phyloP scores from a whole-genome alignment of 192 early-diverging fungal species.

The Phlyctochytrium planicorne region DNA sequence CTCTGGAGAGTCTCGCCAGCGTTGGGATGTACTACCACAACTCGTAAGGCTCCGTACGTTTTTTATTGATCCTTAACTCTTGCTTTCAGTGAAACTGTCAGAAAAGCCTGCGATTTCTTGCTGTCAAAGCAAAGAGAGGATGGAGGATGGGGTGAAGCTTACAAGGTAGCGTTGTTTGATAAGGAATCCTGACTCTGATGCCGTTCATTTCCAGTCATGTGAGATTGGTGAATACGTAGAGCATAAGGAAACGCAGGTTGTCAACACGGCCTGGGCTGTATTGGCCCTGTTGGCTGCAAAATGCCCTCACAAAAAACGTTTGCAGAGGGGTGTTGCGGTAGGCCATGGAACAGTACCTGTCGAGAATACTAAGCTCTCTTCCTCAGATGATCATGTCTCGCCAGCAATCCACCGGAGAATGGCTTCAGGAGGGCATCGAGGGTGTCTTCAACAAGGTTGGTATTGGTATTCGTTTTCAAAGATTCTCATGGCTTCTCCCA shows the following conservation, averaged over 20 bases:
- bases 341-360: neutral
- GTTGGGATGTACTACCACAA: slow-evolving; percentile 81
- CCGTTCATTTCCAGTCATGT: slow-evolving; percentile 63
- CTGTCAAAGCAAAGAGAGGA: slow-evolving; percentile 83
- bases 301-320: slow-evolving; percentile 69
- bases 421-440: slow-evolving; percentile 96
- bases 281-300: slow-evolving; percentile 87
- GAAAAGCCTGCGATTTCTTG: slow-evolving; percentile 85
- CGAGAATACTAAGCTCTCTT: neutral
- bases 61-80: no score
- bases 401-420: slow-evolving; percentile 90
- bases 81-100: slow-evolving; percentile 48
- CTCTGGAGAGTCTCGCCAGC: slow-evolving; percentile 77
- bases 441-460: slow-evolving; percentile 95
- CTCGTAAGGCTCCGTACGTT: slow-evolving; percentile 45
- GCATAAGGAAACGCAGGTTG: slow-evolving; percentile 81
- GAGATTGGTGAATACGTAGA: slow-evolving; percentile 64
- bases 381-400: slow-evolving; percentile 72
- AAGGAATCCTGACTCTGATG: slow-evolving; percentile 15
- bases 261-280: slow-evolving; percentile 86
- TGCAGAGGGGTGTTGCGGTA: slow-evolving; percentile 66
- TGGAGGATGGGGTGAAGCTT: slow-evolving; percentile 98
- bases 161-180: slow-evolving; percentile 62
- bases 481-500: neutral
- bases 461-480: neutral